phyloP scores from a whole-genome alignment of 2,329 filamentous ascomycete species.

The Cercospora sp. region DNA sequence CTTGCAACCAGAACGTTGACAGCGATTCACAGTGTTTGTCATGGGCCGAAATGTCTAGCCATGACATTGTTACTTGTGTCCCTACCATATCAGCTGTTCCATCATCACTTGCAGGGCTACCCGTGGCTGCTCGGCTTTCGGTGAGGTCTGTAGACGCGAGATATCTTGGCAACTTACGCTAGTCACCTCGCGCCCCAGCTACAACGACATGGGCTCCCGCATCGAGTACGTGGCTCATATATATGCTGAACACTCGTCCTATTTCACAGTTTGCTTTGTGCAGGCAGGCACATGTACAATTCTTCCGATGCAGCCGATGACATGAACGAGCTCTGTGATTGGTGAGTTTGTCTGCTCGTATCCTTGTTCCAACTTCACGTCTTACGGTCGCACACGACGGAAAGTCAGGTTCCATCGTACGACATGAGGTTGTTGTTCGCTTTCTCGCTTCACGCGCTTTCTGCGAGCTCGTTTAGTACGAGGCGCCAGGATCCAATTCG shows the following conservation, averaged over 20 bases:
- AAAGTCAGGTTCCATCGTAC: not conserved
- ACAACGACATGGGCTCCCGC: not conserved
- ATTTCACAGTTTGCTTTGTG: too few species aligned
- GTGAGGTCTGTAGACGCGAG: not conserved
- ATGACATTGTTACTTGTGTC: not conserved
- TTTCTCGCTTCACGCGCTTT: not conserved
- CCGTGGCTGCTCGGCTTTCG: not conserved
- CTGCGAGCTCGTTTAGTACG: not conserved
- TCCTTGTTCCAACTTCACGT: not conserved
- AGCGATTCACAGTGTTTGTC: not conserved
- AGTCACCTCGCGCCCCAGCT: not conserved
- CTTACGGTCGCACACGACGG: not conserved
- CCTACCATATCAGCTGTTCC: not conserved
- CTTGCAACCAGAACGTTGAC: not conserved
- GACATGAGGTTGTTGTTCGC: not conserved
- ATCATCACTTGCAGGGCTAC: not conserved
- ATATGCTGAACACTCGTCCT: too few species aligned
- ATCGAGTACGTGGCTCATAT: too few species aligned
- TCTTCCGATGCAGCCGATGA: not conserved
- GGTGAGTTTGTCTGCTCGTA: not conserved
- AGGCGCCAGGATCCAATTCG: not conserved
- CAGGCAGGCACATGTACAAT: too few species aligned
- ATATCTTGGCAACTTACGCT: not conserved
- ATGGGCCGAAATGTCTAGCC: not conserved
- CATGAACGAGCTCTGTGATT: not conserved